Evolutionary conservation across 225 moss, liverwort and hornwort genomes (phyloP), one percentile per base, ranked within the genome.

Genomic region (Marchantia paleacea): DNA sequence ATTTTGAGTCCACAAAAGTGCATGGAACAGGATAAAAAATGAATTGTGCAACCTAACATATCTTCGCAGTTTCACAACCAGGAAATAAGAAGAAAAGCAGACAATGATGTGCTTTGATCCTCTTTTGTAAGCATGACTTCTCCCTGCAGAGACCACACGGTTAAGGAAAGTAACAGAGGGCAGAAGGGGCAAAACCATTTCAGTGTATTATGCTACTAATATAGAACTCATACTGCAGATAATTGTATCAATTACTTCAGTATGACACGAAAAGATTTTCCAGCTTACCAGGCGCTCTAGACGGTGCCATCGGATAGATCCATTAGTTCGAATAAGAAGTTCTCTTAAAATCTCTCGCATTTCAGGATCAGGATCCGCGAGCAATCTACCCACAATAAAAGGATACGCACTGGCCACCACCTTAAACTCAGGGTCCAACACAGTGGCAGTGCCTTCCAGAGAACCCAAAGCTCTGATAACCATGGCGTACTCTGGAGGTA

Each of bases 381-480:
- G 85, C 76, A 93, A 85, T 75, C 96, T 86, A 69, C 93, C 96
- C 39, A 96, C 83, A 78, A 96, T 89, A 78, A 96, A 96, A 63
- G 96, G 96, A 71, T 96, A 96, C 39, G 91, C 93, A 84, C 93
- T 93, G 4, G 93, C 91, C 80, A 92, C 92, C 60, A 96, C 93
- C 83, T 89, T 92, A 77, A 96, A 93, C 30, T 88, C 92, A 70
- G 91, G 91, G 80, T 96, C 93, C 39, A 96, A 80, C 48, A 84
- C 86, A 61, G 93, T 96, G 31, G 96, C 93, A 18, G 93, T 93
- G 79, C 96, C 96, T 85, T 96, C 92, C 26, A 96, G 72, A 78
- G 96, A 93, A 48, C 93, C 92, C 84, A 93, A 84, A n/a, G 96
- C 96, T 83, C 93, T 91, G 52, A 96, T 89, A 39, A 96, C 93